Conservation (phyloP, 305 asterid species). For the Fraxinus nigra region DNA sequence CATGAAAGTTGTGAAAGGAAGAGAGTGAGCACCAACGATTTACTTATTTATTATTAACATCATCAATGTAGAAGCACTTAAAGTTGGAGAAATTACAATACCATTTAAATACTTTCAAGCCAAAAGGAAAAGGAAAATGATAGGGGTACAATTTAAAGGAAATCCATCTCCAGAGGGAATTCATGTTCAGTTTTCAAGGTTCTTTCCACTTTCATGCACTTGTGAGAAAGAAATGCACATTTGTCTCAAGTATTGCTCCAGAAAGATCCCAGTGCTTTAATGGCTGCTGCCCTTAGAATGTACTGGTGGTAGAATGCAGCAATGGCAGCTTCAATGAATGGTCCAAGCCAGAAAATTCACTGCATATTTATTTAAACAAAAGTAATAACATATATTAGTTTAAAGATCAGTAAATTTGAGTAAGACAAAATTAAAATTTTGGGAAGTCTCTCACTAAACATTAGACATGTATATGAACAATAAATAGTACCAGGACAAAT, state of each 20-base stretch:
- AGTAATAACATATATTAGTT: background rate
- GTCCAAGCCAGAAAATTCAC: constrained; percentile 76
- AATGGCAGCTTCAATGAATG: constrained; percentile 57
- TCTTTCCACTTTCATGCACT: background rate
- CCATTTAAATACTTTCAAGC: background rate
- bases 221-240: background rate
- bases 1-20: background rate
- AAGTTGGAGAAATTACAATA: background rate
- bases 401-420: background rate
- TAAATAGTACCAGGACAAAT: too few relatives aligned
- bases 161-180: constrained; percentile 1
- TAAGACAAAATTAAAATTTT: too few relatives aligned
- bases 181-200: constrained; percentile 19
- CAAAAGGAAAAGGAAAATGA: background rate
- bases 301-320: constrained; percentile 54
- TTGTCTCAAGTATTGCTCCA: constrained; percentile 44
- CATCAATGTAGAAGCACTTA: background rate
- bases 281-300: constrained; percentile 42
- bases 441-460: too few relatives aligned
- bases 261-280: constrained; percentile 67
- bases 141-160: background rate
- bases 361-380: constrained; percentile 10
- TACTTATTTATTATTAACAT: background rate
- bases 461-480: too few relatives aligned
- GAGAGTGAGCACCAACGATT: background rate